Evolutionary conservation across 345 rosid species (phyloP).

Genomic region (Noccaea caerulescens): DNA sequence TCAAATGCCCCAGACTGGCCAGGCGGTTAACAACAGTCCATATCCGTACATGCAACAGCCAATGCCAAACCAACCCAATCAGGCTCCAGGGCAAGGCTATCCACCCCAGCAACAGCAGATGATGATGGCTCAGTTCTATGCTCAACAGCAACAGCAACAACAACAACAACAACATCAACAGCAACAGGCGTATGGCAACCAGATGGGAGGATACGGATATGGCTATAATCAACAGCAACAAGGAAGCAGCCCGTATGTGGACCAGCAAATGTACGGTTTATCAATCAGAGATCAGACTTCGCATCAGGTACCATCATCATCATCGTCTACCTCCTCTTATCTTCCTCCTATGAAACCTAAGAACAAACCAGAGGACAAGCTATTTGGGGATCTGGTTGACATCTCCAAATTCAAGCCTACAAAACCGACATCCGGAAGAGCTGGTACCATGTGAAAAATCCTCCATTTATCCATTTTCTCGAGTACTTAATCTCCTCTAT

Average conservation of each 20-base stretch:
- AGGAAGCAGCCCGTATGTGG: constrained; percentile 63
- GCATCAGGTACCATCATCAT: constrained; percentile 50
- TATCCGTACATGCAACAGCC: constrained; percentile 77
- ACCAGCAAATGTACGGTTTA: constrained; percentile 77
- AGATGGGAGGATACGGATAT: constrained; percentile 65
- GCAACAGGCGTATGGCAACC: constrained; percentile 49
- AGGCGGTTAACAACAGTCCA: constrained; percentile 48
- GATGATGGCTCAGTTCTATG: constrained; percentile 56
- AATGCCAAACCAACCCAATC: constrained; percentile 42
- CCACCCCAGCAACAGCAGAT: constrained; percentile 56
- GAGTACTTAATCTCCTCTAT: constrained; percentile 30
- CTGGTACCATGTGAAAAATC: constrained; percentile 79
- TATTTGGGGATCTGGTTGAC: constrained; percentile 97
- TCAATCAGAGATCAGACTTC: constrained; percentile 67
- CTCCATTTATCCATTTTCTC: neutral
- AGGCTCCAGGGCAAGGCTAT: constrained; percentile 35
- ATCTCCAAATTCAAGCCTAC: constrained; percentile 76
- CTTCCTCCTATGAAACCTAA: constrained; percentile 61
- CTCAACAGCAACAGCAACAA: constrained; percentile 44
- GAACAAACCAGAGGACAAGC: constrained; percentile 77
- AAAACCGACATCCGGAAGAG: constrained; percentile 67
- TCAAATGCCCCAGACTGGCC: constrained; percentile 59
- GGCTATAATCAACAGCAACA: constrained; percentile 77
- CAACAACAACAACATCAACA: constrained; percentile 78
- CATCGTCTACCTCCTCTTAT: constrained; percentile 57